phyloP scores from a whole-genome alignment of 2,329 filamentous ascomycete genomes.

The Colletotrichum nymphaeae region DNA sequence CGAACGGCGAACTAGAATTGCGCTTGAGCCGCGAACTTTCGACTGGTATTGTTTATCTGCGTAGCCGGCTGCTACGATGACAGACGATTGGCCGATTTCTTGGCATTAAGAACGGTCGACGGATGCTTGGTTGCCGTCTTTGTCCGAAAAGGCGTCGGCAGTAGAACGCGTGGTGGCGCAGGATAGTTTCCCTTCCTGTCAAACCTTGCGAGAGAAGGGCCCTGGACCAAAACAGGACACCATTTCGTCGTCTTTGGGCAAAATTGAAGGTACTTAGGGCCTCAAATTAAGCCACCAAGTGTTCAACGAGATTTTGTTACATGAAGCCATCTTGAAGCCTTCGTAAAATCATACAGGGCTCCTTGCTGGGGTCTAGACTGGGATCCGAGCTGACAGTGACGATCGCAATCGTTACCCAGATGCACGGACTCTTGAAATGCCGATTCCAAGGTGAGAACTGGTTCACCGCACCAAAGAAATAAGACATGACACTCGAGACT shows the following conservation, averaged over 20 bases:
- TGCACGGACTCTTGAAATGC: neutral
- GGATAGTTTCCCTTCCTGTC: too few relatives aligned
- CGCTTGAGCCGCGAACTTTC: neutral
- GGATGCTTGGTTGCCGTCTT: neutral
- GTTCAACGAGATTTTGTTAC: too few relatives aligned
- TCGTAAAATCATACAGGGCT: too few relatives aligned
- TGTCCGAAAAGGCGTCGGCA: too few relatives aligned
- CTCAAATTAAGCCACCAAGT: too few relatives aligned
- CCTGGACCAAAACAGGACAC: too few relatives aligned
- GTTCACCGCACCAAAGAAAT: neutral
- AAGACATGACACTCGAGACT: neutral
- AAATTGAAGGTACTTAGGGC: too few relatives aligned
- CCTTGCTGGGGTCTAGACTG: neutral
- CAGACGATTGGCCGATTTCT: neutral
- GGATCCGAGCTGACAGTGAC: neutral
- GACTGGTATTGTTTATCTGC: neutral
- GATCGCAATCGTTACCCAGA: neutral
- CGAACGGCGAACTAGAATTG: neutral
- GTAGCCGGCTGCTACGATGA: neutral
- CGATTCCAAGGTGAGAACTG: too few relatives aligned
- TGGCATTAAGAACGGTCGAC: neutral
- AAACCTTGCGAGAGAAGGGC: too few relatives aligned
- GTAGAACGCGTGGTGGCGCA: too few relatives aligned
- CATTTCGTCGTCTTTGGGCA: too few relatives aligned
- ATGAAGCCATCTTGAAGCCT: too few relatives aligned